Conservation (phyloP, 768 basidiomycete genomes). For the Tylopilus sp. region DNA sequence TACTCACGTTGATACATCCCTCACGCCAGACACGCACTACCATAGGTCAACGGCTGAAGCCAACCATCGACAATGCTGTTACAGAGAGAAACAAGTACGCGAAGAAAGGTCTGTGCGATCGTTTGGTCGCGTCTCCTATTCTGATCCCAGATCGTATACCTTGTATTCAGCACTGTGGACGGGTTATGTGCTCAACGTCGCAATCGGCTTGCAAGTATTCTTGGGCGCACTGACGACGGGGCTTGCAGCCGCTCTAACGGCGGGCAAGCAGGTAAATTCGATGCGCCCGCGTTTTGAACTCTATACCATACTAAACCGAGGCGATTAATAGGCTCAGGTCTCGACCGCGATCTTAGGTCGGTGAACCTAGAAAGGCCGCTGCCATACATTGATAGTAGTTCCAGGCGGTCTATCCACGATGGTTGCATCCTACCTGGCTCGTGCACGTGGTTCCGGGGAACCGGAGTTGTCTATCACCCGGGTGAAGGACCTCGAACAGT, state of each 20-base stretch:
- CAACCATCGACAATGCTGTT: conserved; percentile 49
- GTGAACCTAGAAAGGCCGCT: conserved; percentile 3
- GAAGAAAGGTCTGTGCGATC: background rate
- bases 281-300: too few relatives aligned
- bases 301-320: background rate
- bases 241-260: conserved; percentile 46
- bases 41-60: conserved; percentile 49
- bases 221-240: conserved; percentile 68
- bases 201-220: conserved; percentile 61
- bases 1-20: background rate
- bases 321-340: conserved; percentile 31
- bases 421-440: conserved; percentile 70
- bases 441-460: conserved; percentile 64
- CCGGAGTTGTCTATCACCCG: conserved; percentile 60
- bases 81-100: conserved; percentile 11
- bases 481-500: conserved; percentile 61
- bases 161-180: conserved; percentile 29
- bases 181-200: conserved; percentile 38
- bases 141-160: background rate
- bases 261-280: conserved; percentile 38
- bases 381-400: background rate
- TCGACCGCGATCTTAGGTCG: conserved; percentile 39
- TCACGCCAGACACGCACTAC: conserved; percentile 32
- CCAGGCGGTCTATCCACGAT: conserved; percentile 64
- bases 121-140: conserved; percentile 1